A percentile compares a stretch with the other conserved stretches of the same genome.
phyloP scores from a whole-genome alignment of 2,329 filamentous ascomycete genomes.

The Cordyceps cateniannulata region DNA sequence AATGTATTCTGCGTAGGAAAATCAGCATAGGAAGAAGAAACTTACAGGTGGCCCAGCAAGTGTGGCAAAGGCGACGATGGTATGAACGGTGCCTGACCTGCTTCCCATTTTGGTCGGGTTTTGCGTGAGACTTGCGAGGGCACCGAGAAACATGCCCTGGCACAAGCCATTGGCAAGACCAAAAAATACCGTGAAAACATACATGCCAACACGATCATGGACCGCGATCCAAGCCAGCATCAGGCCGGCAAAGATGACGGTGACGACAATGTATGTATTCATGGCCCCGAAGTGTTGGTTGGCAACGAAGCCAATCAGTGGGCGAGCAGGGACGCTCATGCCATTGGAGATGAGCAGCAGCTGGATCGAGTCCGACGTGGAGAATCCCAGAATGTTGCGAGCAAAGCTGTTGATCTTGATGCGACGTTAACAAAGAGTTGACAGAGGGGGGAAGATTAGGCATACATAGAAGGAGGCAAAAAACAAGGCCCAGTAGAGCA shows the following conservation, averaged over 20 bases:
- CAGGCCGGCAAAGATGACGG: conserved; percentile 23
- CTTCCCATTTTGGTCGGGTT: conserved; percentile 36
- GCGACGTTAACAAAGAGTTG: neutral
- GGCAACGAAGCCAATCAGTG: conserved; percentile 52
- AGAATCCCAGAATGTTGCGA: conserved; percentile 2
- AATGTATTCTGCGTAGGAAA: neutral
- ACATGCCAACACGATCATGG: conserved; percentile 20
- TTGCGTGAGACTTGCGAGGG: conserved; percentile 32
- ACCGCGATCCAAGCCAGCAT: conserved; percentile 27
- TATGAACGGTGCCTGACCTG: conserved; percentile 38
- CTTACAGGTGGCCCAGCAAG: conserved; percentile 34
- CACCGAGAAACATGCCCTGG: conserved; percentile 28
- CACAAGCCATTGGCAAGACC: conserved; percentile 22
- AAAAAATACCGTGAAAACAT: conserved; percentile 24
- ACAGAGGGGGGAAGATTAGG: neutral
- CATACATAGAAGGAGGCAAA: conserved; percentile 11
- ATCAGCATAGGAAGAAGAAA: neutral
- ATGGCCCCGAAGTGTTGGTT: conserved; percentile 46
- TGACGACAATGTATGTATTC: conserved; percentile 32
- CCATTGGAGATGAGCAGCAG: conserved; percentile 62
- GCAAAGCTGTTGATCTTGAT: conserved; percentile 9
- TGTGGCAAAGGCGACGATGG: conserved; percentile 33
- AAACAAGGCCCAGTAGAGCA: conserved; percentile 9
- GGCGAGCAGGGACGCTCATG: conserved; percentile 49
- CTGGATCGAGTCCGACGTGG: conserved; percentile 41